phyloP scores from a whole-genome alignment of 345 rosid species.

The Heritiera fomes region DNA sequence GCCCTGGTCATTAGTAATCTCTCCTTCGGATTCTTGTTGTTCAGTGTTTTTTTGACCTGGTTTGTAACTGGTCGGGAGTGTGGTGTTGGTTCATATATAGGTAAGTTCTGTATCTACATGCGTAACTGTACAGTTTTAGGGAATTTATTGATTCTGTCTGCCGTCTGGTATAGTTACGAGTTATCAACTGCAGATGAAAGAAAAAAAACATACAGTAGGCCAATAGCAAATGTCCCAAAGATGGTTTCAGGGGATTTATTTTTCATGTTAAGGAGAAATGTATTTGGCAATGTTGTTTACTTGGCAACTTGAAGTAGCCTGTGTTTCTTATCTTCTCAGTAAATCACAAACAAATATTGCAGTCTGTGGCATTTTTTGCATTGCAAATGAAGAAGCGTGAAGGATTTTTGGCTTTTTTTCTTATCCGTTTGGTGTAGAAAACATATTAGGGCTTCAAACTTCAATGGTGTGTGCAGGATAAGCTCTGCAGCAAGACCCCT shows the following conservation, averaged over 20 bases:
- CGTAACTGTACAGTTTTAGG: background rate
- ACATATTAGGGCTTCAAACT: no score
- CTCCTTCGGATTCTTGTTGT: background rate
- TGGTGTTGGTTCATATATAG: background rate
- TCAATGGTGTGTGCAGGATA: background rate
- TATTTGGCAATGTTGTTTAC: background rate
- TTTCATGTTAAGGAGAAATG: background rate
- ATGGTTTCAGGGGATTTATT: background rate
- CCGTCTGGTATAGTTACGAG: background rate
- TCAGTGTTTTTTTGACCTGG: background rate
- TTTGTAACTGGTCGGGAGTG: background rate
- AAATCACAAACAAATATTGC: background rate
- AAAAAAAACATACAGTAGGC: no score
- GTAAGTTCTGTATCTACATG: background rate
- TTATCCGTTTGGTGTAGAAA: no score
- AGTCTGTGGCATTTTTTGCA: background rate
- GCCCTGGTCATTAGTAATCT: constrained; percentile 51
- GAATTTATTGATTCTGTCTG: constrained; percentile 11
- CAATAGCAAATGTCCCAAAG: background rate
- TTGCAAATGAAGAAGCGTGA: background rate
- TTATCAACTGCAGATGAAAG: background rate
- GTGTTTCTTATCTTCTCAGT: background rate
- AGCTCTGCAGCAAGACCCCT: background rate
- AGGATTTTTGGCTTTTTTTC: no score
- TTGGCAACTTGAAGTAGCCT: background rate